phyloP scores from a whole-genome alignment of 2,329 filamentous ascomycete genomes.

The Monilinia laxa region DNA sequence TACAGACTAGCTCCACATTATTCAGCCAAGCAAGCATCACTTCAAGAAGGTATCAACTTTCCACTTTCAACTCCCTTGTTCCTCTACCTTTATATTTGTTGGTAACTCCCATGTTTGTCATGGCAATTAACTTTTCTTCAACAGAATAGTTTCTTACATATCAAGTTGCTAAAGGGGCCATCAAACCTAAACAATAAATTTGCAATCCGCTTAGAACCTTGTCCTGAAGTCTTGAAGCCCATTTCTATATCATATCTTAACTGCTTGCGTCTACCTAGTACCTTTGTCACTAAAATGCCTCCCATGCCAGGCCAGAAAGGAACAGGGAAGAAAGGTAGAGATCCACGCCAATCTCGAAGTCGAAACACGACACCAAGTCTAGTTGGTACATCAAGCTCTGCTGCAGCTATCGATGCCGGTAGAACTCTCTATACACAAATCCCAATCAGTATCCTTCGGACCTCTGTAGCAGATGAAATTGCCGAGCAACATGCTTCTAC shows the following conservation, averaged over 20 bases:
- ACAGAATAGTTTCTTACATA: not conserved
- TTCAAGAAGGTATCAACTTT: not conserved
- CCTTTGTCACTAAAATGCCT: conserved; percentile 49
- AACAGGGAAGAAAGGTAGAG: conserved; percentile 64
- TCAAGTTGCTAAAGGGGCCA: not conserved
- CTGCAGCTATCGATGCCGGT: conserved; percentile 51
- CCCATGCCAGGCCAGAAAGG: conserved; percentile 59
- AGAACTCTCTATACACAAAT: conserved; percentile 68
- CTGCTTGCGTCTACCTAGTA: not conserved
- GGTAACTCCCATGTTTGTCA: not conserved
- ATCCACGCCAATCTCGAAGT: conserved; percentile 64
- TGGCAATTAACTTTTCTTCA: not conserved
- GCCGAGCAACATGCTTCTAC: conserved; percentile 60
- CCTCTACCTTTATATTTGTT: not conserved
- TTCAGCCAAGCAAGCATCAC: too few relatives aligned
- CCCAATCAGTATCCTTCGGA: conserved; percentile 56
- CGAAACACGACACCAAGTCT: conserved; percentile 74
- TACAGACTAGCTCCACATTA: too few relatives aligned
- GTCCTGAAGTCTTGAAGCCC: not conserved
- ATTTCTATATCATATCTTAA: not conserved
- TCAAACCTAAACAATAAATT: not conserved
- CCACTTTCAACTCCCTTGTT: not conserved
- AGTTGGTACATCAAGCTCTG: conserved; percentile 31
- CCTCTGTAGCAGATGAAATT: conserved; percentile 61
- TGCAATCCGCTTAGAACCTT: not conserved